Conservation (phyloP, 495 filamentous ascomycete genomes). For the Tuber melanosporum region DNA sequence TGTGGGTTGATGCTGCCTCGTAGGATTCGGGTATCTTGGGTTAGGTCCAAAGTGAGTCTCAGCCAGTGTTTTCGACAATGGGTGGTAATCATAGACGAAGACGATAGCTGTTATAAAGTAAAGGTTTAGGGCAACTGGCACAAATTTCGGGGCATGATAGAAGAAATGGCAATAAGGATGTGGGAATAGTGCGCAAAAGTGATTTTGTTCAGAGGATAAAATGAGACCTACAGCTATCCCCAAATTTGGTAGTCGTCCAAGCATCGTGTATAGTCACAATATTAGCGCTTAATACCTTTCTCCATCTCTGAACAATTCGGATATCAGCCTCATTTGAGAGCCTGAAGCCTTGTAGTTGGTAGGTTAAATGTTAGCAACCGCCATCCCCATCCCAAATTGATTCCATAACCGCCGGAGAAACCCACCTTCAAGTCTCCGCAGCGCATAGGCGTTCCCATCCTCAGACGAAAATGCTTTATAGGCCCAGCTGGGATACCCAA, state of each 20-base stretch:
- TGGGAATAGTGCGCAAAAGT: background rate
- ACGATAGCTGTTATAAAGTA: slow-evolving; percentile 55
- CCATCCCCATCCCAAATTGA: slow-evolving; percentile 7
- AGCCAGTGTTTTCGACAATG: slow-evolving; percentile 77
- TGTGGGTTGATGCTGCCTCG: slow-evolving; percentile 41
- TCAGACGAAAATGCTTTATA: slow-evolving; percentile 90
- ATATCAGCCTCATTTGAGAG: slow-evolving; percentile 86
- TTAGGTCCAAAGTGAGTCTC: slow-evolving; percentile 69
- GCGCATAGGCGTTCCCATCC: slow-evolving; percentile 74
- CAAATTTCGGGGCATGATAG: slow-evolving; percentile 7
- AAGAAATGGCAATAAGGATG: background rate
- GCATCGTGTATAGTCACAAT: slow-evolving; percentile 85
- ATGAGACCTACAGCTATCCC: slow-evolving; percentile 62
- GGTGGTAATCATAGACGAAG: slow-evolving; percentile 89
- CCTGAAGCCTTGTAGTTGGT: slow-evolving; percentile 54
- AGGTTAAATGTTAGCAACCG: slow-evolving; percentile 37
- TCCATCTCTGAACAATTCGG: slow-evolving; percentile 81
- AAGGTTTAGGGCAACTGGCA: slow-evolving; percentile 32
- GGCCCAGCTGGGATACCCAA: slow-evolving; percentile 83
- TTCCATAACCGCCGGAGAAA: slow-evolving; percentile 5
- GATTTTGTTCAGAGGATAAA: slow-evolving; percentile 18
- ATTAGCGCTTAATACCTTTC: slow-evolving; percentile 69
- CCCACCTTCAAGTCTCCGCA: slow-evolving; percentile 75
- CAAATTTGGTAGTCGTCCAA: slow-evolving; percentile 87
- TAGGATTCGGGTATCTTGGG: slow-evolving; percentile 49